These are phyloP conservation scores for Pseudogymnoascus sp. DNA, from an alignment of 2,329 filamentous ascomycete genomes.

Conservation along the genomic window DNA sequence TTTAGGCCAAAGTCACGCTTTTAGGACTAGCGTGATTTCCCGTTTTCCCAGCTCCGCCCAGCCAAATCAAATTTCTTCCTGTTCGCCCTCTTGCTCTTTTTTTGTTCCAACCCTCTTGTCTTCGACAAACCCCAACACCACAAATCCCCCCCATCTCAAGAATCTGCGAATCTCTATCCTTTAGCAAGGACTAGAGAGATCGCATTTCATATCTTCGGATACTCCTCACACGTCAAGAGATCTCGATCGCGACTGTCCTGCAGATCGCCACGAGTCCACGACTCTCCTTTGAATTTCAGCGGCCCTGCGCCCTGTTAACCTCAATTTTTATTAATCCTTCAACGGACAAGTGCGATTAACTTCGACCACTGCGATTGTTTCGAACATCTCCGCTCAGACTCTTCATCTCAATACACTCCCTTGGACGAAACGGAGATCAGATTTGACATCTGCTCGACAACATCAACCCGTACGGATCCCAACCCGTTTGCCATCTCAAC, in stretches of 20 bases:
- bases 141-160: not conserved
- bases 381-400: not conserved
- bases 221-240: not conserved
- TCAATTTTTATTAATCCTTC: constrained; percentile 8
- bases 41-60: constrained; percentile 9
- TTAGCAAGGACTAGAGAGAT: constrained; percentile 11
- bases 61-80: constrained; percentile 9
- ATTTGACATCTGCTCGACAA: constrained; percentile 18
- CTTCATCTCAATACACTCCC: not conserved
- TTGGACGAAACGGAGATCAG: constrained; percentile 11
- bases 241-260: constrained; percentile 9
- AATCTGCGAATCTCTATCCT: constrained; percentile 10
- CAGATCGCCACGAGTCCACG: constrained; percentile 2
- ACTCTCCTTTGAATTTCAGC: constrained; percentile 13
- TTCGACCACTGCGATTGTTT: constrained; percentile 11
- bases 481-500: constrained; percentile 7
- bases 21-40: constrained; percentile 6
- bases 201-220: constrained; percentile 12
- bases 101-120: constrained; percentile 8
- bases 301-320: constrained; percentile 1
- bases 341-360: constrained; percentile 10
- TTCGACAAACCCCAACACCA: constrained; percentile 5
- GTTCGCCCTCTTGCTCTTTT: constrained; percentile 8
- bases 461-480: constrained; percentile 3
- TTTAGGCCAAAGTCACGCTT: not conserved